Evolutionary conservation across 371 early-diverging fungal genomes (phyloP), one percentile per base, ranked within the genome.

Genomic region (Apophysomyces elegans): DNA sequence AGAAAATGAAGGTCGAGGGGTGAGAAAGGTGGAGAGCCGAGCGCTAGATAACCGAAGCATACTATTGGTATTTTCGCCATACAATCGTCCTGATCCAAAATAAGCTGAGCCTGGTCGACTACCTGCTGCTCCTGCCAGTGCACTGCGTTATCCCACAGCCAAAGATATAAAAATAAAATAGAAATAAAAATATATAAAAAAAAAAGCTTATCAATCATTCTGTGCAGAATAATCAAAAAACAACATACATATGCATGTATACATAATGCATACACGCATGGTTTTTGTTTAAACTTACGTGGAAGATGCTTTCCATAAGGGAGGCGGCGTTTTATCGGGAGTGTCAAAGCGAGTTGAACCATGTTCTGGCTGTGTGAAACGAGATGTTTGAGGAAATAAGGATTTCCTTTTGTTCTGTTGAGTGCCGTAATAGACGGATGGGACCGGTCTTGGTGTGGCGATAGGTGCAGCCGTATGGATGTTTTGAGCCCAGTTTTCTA

Each of bases 401-500:
- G 67, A 71, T 63, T 70, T 78, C 21, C 77, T 77, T 62, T 62
- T 74, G 43, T 56, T 56, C 7, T 64, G 21, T 62, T 54, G 54
- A 61, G 58, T 13, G 5, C 21, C 21, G 21, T 18, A 50, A 50
- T 50, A 50, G 21, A 50, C 54, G 18, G 41, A 46, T 1, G 68
- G 66, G 14, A 65, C 58, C 37, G 63, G 50, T 6, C 61, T 46
- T 45, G 72, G 62, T 54, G 64, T 74, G 7, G 70, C 59, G 13
- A 73, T 58, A 35, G 84, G 86, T 12, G 64, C 71, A 14, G 61
- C 37, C 39, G 67, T 65, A 37, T 77, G 70, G 58, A 84, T 84
- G 43, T 81, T 83, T 1, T 79, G 73, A 59, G 82, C 77, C 88
- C 90, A 89, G 43, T 77, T 74, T 62, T 89, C 90, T 41, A 89